Evolutionary conservation across 371 early-diverging fungal genomes (phyloP).

Genomic region (Circinella minor): DNA sequence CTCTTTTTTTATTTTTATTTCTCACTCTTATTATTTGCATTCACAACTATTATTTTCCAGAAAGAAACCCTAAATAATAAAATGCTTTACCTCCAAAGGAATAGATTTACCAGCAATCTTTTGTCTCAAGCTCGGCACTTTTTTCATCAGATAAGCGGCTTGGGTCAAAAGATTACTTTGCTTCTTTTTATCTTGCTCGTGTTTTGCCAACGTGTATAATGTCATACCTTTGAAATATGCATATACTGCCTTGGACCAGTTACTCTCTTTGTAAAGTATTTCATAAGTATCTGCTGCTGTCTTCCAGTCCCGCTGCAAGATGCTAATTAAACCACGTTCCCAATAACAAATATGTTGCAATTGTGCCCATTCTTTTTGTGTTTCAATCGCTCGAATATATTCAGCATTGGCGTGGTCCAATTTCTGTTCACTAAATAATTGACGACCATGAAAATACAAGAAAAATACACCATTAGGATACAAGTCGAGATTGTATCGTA

Average conservation of each 20-base stretch:
- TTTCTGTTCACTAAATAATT: conserved; percentile 45
- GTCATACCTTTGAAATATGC: conserved; percentile 61
- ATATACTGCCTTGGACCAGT: conserved; percentile 76
- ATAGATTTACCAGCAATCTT: conserved; percentile 78
- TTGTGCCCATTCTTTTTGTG: conserved; percentile 66
- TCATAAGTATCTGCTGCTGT: conserved; percentile 55
- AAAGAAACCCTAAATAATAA: neutral
- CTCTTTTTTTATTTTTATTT: too few relatives aligned
- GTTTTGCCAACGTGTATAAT: conserved; percentile 37
- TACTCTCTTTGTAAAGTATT: conserved; percentile 62
- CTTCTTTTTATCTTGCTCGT: conserved; percentile 11
- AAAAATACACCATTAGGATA: conserved; percentile 65
- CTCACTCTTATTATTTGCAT: too few relatives aligned
- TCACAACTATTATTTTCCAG: too few relatives aligned
- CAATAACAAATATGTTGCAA: conserved; percentile 73
- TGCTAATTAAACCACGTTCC: conserved; percentile 60
- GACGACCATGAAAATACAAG: conserved; percentile 60
- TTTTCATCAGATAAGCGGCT: conserved; percentile 46
- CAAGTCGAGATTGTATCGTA: conserved; percentile 36
- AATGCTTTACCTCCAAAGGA: conserved; percentile 60
- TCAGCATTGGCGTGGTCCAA: conserved; percentile 53
- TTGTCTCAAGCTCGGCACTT: conserved; percentile 55
- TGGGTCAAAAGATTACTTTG: conserved; percentile 12
- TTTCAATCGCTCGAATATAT: conserved; percentile 42
- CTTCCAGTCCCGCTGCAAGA: conserved; percentile 51